Evolutionary conservation across 306 rosid genomes (phyloP).

Genomic region (Prunus davidiana): DNA sequence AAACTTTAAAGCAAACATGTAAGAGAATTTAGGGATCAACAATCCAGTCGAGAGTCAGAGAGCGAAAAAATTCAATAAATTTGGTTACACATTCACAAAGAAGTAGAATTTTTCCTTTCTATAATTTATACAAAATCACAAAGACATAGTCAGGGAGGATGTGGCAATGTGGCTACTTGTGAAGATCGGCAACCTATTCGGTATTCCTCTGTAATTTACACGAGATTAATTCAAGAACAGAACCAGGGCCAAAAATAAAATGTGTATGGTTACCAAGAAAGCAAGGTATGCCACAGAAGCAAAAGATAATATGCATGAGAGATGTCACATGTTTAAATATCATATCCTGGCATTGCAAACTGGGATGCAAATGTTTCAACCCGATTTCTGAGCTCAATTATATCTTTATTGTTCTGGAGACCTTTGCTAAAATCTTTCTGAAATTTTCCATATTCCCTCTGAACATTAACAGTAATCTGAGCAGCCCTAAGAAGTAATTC

Average conservation of each 20-base stretch:
- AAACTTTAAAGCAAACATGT: no score
- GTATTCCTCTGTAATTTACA: constrained; percentile 29
- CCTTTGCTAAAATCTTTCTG: constrained; percentile 48
- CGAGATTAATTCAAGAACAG: constrained; percentile 1
- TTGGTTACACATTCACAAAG: constrained; percentile 8
- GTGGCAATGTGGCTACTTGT: background rate
- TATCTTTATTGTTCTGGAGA: constrained; percentile 65
- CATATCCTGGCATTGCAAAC: constrained; percentile 90
- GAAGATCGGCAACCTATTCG: constrained; percentile 6
- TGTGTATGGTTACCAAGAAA: constrained; percentile 20
- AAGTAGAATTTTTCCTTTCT: constrained; percentile 4
- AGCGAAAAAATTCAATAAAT: constrained; percentile 10
- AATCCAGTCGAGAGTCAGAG: background rate
- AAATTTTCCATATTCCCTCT: constrained; percentile 68
- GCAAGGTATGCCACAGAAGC: constrained; percentile 19
- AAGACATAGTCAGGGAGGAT: background rate
- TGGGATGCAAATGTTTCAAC: constrained; percentile 83
- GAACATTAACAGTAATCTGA: constrained; percentile 59
- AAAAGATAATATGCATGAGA: background rate
- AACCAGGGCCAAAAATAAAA: constrained; percentile 3
- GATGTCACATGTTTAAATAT: constrained; percentile 37
- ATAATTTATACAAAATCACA: constrained; percentile 26
- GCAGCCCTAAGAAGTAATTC: constrained; percentile 77
- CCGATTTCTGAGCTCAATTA: constrained; percentile 62
- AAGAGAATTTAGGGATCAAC: no score